These are phyloP conservation scores for Eimeria nieschulzi DNA, from an alignment of 169 alveolate genomes.

Conservation along the genomic window DNA sequence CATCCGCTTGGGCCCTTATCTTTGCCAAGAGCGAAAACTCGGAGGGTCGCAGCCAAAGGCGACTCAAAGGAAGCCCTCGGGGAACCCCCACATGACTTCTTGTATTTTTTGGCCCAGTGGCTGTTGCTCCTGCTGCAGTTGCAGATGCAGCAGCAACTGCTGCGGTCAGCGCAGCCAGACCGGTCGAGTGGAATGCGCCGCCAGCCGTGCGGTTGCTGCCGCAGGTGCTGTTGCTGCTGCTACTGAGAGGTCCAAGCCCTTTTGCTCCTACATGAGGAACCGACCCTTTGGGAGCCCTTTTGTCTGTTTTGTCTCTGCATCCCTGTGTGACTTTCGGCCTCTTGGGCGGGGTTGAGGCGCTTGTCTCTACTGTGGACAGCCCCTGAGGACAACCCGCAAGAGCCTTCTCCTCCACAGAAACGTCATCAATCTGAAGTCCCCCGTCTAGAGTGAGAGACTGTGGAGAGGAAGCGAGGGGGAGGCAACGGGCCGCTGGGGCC, in stretches of 20 bases:
- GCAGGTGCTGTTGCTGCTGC: not conserved
- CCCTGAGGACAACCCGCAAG: too few relatives aligned
- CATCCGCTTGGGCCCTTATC: not conserved
- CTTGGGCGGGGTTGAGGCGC: too few relatives aligned
- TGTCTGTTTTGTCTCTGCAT: too few relatives aligned
- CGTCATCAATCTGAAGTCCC: too few relatives aligned
- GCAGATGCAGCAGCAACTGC: constrained; percentile 1
- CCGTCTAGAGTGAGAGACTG: too few relatives aligned
- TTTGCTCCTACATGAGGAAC: too few relatives aligned
- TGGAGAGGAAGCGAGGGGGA: too few relatives aligned
- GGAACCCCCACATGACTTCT: not conserved
- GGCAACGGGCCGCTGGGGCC: not conserved
- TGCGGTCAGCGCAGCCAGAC: constrained; percentile 3
- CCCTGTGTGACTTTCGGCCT: too few relatives aligned
- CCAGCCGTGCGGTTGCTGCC: not conserved
- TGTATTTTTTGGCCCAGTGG: not conserved
- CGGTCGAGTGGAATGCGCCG: not conserved
- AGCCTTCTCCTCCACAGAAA: too few relatives aligned
- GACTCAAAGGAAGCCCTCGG: not conserved
- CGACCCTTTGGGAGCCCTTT: too few relatives aligned
- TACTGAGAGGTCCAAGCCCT: not conserved
- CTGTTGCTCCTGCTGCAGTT: constrained; percentile 16
- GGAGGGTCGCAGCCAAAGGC: constrained; percentile 15
- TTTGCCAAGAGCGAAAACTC: not conserved
- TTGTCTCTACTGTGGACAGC: too few relatives aligned